These are phyloP conservation scores for Ophiocordyceps camponoti-saundersi DNA, from an alignment of 2,329 filamentous ascomycete genomes.

Conservation along the genomic window DNA sequence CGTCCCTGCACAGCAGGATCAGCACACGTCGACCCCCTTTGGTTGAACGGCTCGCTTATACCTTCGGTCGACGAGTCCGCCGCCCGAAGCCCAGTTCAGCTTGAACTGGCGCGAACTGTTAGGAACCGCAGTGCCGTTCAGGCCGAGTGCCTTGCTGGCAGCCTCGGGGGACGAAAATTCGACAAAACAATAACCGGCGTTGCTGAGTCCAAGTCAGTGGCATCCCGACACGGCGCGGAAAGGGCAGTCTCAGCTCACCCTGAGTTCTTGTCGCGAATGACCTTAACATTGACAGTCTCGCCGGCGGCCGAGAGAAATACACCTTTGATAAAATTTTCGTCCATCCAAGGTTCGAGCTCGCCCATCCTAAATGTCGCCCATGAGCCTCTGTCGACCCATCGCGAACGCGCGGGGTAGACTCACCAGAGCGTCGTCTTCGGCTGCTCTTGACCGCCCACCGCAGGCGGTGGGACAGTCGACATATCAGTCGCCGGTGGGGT, in stretches of 20 bases:
- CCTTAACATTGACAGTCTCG: slow-evolving; percentile 95
- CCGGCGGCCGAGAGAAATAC: slow-evolving; percentile 79
- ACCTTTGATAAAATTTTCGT: slow-evolving; percentile 95
- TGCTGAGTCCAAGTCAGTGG: slow-evolving; percentile 32
- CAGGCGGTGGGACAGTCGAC: slow-evolving; percentile 15
- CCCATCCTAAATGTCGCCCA: slow-evolving; percentile 59
- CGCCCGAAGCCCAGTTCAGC: slow-evolving; percentile 97
- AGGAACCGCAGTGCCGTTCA: slow-evolving; percentile 80
- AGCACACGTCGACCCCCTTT: background rate
- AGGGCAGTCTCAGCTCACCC: slow-evolving; percentile 41
- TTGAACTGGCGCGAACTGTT: slow-evolving; percentile 95
- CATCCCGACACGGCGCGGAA: background rate
- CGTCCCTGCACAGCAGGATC: slow-evolving; percentile 43
- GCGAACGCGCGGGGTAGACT: slow-evolving; percentile 3
- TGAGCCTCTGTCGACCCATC: slow-evolving; percentile 4
- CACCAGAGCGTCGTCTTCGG: slow-evolving; percentile 44
- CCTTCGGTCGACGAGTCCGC: slow-evolving; percentile 87
- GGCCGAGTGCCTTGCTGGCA: slow-evolving; percentile 74
- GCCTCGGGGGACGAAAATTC: slow-evolving; percentile 74
- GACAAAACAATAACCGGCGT: slow-evolving; percentile 97
- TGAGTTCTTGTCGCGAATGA: slow-evolving; percentile 98
- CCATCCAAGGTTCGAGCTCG: slow-evolving; percentile 97
- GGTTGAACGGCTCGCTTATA: slow-evolving; percentile 27
- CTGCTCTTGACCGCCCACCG: slow-evolving; percentile 22
- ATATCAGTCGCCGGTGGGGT: slow-evolving; percentile 21